Evolutionary conservation across 1,284 basidiomycete species (phyloP).

Genomic region (Melampsora larici-populina): DNA sequence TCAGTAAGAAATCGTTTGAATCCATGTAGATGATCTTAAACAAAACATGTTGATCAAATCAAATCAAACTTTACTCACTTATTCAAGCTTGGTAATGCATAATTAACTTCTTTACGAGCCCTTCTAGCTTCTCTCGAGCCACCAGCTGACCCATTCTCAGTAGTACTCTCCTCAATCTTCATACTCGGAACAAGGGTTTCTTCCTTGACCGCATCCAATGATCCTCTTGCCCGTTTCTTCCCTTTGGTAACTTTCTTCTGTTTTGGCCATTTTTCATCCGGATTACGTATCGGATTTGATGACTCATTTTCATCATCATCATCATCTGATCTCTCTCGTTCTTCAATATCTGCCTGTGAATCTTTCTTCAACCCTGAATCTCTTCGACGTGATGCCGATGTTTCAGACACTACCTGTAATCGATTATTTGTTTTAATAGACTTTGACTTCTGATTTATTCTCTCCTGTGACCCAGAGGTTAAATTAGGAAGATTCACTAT

Average conservation of each 20-base stretch:
- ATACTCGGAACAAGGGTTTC: background rate
- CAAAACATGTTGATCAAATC: background rate
- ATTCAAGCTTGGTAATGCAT: slow-evolving; percentile 24
- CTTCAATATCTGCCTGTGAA: background rate
- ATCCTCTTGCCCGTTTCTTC: slow-evolving; percentile 20
- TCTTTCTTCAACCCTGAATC: slow-evolving; percentile 2
- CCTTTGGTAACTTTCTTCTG: background rate
- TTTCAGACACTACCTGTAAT: background rate
- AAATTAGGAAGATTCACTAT: too few relatives aligned
- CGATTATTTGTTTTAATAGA: background rate
- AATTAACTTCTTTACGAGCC: slow-evolving; percentile 28
- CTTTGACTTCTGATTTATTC: background rate
- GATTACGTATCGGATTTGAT: background rate
- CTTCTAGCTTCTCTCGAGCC: slow-evolving; percentile 10
- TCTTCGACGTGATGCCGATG: background rate
- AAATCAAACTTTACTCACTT: slow-evolving; percentile 6
- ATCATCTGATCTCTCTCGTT: background rate
- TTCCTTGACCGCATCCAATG: slow-evolving; percentile 4
- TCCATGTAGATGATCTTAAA: background rate
- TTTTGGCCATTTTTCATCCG: slow-evolving; percentile 20
- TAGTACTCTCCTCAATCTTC: too few relatives aligned
- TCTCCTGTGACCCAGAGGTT: too few relatives aligned
- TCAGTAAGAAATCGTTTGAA: background rate
- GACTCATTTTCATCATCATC: background rate
- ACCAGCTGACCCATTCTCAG: background rate